Base-by-base conservation (phyloP, 2,329 filamentous ascomycete species). In the Ophiocordyceps camponoti-rufipedis region DNA sequence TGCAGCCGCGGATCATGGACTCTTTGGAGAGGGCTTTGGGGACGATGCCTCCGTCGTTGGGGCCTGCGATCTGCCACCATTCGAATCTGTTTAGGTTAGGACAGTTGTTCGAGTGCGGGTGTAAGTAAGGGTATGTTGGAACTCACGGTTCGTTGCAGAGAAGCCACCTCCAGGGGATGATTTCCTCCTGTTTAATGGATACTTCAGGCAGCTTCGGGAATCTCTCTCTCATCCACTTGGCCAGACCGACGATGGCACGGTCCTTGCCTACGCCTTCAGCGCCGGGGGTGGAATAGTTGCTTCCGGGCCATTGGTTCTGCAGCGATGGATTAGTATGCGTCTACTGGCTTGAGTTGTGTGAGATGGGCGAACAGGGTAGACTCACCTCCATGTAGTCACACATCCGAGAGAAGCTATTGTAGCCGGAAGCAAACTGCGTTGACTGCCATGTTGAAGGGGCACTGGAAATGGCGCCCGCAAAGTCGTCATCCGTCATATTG, bases 161-260 rank as follows among this genome's bases (percentile, higher is more conserved):
- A 58, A 78, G 67, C 75, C 75, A 80, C 8, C 63, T 55, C 74
- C 74, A 80, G 49, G 75, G 71, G 0, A 72, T 59, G 50, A 72
- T 64, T 16, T 61, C 52, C 0, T 53, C 45, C 54, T 78, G 23
- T 5, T 23, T 23, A 3, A 23, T 78, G 43, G 50, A 14, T 7
- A 40, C 13, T 19, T 40, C 12, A 14, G 18, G n/a, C n/a, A 40
- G 7, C 38, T 18, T 4, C 6, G 32, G 12, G 5, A 12, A 14
- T 2, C 5, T 35, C 2, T 60, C 55, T 41, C 62, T 72, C 53
- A 66, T 68, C 68, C 69, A 78, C n/a, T 59, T 62, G 13, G 73
- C 71, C 48, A 72, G 77, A 44, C 71, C 73, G 18, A 62, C 54
- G 3, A 78, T 60, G 1, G 74, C 72, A 46, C 67, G 67, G n/a